Evolutionary conservation across 2,329 filamentous ascomycete genomes (phyloP).

Genomic region (Tolypocladium ovalisporum): DNA sequence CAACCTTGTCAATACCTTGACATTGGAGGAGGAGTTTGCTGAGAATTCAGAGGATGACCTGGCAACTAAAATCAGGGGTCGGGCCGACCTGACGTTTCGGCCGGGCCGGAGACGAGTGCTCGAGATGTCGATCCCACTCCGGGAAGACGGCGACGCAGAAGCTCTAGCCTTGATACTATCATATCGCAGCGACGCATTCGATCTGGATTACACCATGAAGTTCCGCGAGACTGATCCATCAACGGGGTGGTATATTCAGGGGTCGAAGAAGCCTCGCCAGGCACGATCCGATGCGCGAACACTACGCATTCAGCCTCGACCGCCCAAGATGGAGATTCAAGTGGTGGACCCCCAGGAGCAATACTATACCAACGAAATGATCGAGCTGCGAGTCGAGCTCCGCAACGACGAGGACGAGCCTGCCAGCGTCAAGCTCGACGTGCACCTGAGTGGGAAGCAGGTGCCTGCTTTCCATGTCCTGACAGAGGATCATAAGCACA

Average conservation of each 20-base stretch:
- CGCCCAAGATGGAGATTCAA: constrained; percentile 77
- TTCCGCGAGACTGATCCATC: constrained; percentile 31
- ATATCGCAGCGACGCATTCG: constrained; percentile 55
- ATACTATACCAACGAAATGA: constrained; percentile 76
- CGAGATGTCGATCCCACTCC: constrained; percentile 60
- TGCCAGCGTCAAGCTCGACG: constrained; percentile 59
- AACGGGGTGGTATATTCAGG: constrained; percentile 39
- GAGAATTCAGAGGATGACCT: constrained; percentile 13
- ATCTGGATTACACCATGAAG: constrained; percentile 53
- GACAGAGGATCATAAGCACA: constrained; percentile 21
- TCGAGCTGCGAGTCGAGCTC: constrained; percentile 58
- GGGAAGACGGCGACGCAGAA: constrained; percentile 70
- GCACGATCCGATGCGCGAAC: constrained; percentile 38
- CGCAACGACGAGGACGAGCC: constrained; percentile 76
- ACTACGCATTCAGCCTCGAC: constrained; percentile 73
- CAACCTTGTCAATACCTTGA: constrained; percentile 10
- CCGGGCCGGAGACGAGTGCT: constrained; percentile 61
- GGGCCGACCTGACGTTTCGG: constrained; percentile 51
- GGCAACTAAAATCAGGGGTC: constrained; percentile 36
- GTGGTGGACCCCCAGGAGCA: constrained; percentile 52
- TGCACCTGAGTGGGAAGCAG: constrained; percentile 51
- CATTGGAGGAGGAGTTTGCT: constrained; percentile 16
- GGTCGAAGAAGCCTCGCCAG: constrained; percentile 31
- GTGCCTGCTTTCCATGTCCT: constrained; percentile 35
- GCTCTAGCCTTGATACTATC: constrained; percentile 53